Evolutionary conservation across 2,329 filamentous ascomycete genomes (phyloP), one percentile per base, ranked within the genome.

Genomic region (Penicillium brasilianum): DNA sequence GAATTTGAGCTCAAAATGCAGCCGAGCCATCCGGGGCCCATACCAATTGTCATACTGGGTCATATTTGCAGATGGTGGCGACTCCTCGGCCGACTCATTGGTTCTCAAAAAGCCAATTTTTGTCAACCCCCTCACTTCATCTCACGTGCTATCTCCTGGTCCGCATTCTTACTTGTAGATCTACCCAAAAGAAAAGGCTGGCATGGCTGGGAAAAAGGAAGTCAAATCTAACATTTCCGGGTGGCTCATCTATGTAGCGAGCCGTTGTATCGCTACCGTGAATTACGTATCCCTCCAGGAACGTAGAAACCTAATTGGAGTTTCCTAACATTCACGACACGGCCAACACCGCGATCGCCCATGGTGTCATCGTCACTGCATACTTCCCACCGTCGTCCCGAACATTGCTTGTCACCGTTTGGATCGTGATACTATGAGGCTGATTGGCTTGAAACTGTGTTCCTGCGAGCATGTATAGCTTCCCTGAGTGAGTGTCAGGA

Each of bases 321-420:
- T 39, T 6, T 1, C 9, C 22, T 2, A 37, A 3, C 66, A 37
- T 4, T 68, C 52, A 71, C 9, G 59, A 65, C 22, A 68, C 68
- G 37, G 52, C 62, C 32, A 74, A 41, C 0, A 71, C 68, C 11
- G 70, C 71, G 37, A 74, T 65, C 8, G 61, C 67, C 69, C 71
- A 74, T 7, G 66, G 49, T 7, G 57, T 52, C 68, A 74, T 69
- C 1, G 39, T 50, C n/a, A 74, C 46, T 4, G 60, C 62, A 43
- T 69, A 74, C 14, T 51, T 67, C 0, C 64, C 70, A 4, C 58
- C 20, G 4, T 25, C 18, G n/a, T 34, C 54, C 8, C 60, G 58
- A 4, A 72, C 34, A 1, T 63, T 49, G 4, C 57, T 61, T 6
- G 55, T 53, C 16, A 36, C 41, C 2, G 72, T 66, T 37, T 56